phyloP scores from a whole-genome alignment of 75 land plant species.

The Larix kaempferi region DNA sequence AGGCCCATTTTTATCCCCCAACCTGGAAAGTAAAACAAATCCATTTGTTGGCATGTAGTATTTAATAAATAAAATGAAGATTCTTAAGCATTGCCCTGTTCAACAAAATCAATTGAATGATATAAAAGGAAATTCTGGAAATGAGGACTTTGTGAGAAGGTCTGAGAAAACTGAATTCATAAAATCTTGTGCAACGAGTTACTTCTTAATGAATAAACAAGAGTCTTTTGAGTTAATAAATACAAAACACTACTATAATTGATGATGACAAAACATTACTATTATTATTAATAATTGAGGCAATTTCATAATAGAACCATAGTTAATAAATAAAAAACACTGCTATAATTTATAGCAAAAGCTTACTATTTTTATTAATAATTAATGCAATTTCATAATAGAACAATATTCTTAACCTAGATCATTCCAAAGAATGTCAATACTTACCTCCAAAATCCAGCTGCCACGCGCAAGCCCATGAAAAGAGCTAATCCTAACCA shows the following conservation, averaged over 20 bases:
- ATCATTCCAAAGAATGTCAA: background rate
- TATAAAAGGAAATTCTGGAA: background rate
- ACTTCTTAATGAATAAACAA: background rate
- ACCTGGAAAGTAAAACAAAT: slow-evolving; percentile 31
- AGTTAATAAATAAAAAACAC: background rate
- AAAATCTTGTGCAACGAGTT: background rate
- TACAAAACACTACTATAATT: background rate
- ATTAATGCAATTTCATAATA: background rate
- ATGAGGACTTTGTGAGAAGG: background rate
- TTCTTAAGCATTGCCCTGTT: background rate
- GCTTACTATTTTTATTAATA: background rate
- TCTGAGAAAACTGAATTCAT: background rate
- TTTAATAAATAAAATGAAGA: background rate
- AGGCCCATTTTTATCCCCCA: slow-evolving; percentile 56
- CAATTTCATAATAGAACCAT: background rate
- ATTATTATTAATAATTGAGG: background rate
- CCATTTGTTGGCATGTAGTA: background rate
- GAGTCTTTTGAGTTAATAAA: background rate
- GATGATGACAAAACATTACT: background rate
- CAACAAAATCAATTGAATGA: background rate
- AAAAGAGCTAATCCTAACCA: slow-evolving; percentile 86
- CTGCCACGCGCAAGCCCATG: slow-evolving; percentile 75
- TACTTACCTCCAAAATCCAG: slow-evolving; percentile 77
- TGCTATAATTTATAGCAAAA: background rate
- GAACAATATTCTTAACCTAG: background rate